A percentile compares a stretch with the other conserved stretches of the same genome.
Conservation (phyloP, 495 filamentous ascomycete genomes). For the Zalerion maritima region DNA sequence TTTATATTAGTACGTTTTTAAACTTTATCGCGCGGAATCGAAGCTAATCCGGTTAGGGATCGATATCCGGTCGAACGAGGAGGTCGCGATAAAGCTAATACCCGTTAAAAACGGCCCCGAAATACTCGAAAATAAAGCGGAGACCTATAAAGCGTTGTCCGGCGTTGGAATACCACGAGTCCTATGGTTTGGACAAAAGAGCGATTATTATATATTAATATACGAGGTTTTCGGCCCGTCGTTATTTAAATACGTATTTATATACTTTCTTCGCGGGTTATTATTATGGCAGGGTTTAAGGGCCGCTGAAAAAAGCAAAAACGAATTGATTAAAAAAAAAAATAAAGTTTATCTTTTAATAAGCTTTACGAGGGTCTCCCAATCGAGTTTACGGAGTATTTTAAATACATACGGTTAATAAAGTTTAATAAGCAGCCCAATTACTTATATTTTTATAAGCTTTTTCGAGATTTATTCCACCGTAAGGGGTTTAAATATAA, state of each 20-base stretch:
- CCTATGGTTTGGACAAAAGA: constrained; percentile 14
- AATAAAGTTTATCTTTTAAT: constrained; percentile 2
- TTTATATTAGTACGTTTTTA: constrained; percentile 11
- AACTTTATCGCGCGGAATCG: not conserved
- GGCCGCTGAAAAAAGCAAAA: constrained; percentile 7
- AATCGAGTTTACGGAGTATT: constrained; percentile 6
- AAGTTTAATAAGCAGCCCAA: constrained; percentile 3
- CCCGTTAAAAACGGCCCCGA: constrained; percentile 8
- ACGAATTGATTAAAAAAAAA: constrained; percentile 9
- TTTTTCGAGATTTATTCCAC: constrained; percentile 9
- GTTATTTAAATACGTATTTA: constrained; percentile 23
- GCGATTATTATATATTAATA: constrained; percentile 16
- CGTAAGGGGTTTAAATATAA: constrained; percentile 9
- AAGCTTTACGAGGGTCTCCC: constrained; percentile 8
- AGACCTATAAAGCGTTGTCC: constrained; percentile 12
- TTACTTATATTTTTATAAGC: constrained; percentile 7
- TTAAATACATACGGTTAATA: constrained; percentile 5
- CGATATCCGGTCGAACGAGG: constrained; percentile 15
- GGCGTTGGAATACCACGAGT: constrained; percentile 19
- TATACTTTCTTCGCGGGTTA: constrained; percentile 23
- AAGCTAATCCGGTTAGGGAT: constrained; percentile 9
- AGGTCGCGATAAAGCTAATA: constrained; percentile 23
- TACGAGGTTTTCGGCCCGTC: constrained; percentile 24
- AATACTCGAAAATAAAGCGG: constrained; percentile 12
- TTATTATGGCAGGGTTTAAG: constrained; percentile 23